Conservation (phyloP, 78 protist species). For the Dictyostelium citrinum region DNA sequence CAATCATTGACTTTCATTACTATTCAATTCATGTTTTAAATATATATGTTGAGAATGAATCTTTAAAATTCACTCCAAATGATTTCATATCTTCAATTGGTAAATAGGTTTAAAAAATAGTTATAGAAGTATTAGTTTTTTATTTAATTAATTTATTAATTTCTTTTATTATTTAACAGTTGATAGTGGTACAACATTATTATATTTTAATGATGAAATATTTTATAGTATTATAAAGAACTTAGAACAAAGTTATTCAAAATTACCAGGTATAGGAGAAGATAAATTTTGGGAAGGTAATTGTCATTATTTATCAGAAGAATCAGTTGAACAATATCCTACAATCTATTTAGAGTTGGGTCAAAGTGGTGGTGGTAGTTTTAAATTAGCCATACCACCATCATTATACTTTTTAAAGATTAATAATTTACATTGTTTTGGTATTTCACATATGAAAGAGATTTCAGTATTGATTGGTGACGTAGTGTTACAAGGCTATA, state of each 20-base stretch:
- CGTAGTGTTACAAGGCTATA: slow-evolving; percentile 14
- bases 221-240: background rate
- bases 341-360: background rate
- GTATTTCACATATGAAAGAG: slow-evolving; percentile 11
- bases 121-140: background rate
- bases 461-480: slow-evolving; percentile 41
- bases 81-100: background rate
- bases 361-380: background rate
- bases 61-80: background rate
- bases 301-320: background rate
- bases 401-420: background rate
- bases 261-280: slow-evolving; percentile 5
- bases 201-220: slow-evolving; percentile 1
- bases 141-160: background rate
- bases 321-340: slow-evolving; percentile 3
- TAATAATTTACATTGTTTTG: slow-evolving; percentile 13
- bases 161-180: background rate
- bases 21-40: background rate
- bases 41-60: background rate
- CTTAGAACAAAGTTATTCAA: background rate
- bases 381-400: slow-evolving; percentile 8
- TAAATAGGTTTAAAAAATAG: background rate
- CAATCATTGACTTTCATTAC: background rate
- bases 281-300: slow-evolving; percentile 13
- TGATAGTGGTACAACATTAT: slow-evolving; percentile 48